These are phyloP conservation scores for Ormosia emarginata DNA, from an alignment of 306 rosid genomes.

Conservation along the genomic window DNA sequence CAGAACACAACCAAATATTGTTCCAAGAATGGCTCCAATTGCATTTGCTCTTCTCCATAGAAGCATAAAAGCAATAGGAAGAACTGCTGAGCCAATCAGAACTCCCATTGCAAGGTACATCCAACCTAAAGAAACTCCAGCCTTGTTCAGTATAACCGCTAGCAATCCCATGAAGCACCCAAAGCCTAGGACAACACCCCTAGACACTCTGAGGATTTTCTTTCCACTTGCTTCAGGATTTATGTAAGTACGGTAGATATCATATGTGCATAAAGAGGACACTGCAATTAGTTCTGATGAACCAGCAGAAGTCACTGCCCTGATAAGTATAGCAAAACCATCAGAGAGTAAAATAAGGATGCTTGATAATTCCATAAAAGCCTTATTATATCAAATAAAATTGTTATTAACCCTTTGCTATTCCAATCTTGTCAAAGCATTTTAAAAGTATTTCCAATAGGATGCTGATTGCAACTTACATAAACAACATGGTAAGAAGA, in stretches of 20 bases:
- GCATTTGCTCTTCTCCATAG: conserved; percentile 87
- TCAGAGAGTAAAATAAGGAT: neutral
- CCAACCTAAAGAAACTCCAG: conserved; percentile 87
- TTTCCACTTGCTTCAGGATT: conserved; percentile 81
- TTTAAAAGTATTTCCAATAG: neutral
- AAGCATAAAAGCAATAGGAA: conserved; percentile 92
- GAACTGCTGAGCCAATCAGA: conserved; percentile 84
- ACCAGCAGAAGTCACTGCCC: conserved; percentile 99
- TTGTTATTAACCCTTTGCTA: neutral
- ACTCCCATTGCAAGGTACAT: conserved; percentile 97
- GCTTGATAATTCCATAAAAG: neutral
- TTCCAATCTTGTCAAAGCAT: neutral
- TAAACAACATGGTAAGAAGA: conserved; percentile 92
- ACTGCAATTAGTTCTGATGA: conserved; percentile 87
- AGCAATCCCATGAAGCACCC: conserved; percentile 86
- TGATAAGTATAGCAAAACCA: conserved; percentile 33
- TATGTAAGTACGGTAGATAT: conserved; percentile 79
- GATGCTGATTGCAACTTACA: conserved; percentile 45
- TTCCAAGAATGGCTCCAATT: conserved; percentile 77
- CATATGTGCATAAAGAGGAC: conserved; percentile 82
- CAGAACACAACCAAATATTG: conserved; percentile 64
- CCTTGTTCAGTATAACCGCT: conserved; percentile 80
- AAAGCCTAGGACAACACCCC: conserved; percentile 59
- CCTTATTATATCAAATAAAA: neutral
- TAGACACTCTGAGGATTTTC: conserved; percentile 71